Percentiles rank a stretch among this genome's conserved stretches.
These are phyloP conservation scores for Fusarium globosum DNA, from an alignment of 2,329 filamentous ascomycete genomes.

Conservation along the genomic window DNA sequence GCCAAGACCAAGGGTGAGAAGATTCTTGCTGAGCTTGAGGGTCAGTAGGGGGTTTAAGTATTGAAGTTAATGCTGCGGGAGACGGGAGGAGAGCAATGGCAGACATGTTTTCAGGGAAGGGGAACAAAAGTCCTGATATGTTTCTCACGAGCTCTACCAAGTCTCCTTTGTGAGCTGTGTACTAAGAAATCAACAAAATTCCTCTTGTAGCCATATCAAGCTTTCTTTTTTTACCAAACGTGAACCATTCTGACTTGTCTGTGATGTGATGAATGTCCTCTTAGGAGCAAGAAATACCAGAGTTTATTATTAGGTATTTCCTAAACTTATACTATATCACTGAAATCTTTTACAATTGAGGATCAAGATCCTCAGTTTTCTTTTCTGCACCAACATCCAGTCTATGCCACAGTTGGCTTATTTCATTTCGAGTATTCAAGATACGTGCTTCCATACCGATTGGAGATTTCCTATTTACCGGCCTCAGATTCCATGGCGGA, in stretches of 20 bases:
- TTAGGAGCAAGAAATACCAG: neutral
- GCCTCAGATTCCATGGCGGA: too few species aligned
- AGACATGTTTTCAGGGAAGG: conserved; percentile 69
- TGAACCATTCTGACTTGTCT: conserved; percentile 8
- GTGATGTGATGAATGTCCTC: neutral
- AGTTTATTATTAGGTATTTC: neutral
- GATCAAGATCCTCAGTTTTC: neutral
- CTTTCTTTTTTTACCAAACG: conserved; percentile 38
- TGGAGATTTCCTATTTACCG: too few species aligned
- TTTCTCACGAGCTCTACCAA: conserved; percentile 66
- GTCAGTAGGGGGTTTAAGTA: conserved; percentile 58
- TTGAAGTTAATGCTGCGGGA: conserved; percentile 51
- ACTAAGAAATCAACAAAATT: conserved; percentile 66
- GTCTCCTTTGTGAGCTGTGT: conserved; percentile 72
- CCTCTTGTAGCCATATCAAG: conserved; percentile 54
- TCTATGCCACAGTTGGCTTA: neutral
- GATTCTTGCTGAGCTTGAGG: conserved; percentile 96
- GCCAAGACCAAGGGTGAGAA: conserved; percentile 98
- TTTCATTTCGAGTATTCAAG: neutral
- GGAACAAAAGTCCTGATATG: conserved; percentile 61
- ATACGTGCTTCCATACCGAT: too few species aligned
- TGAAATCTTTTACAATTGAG: neutral
- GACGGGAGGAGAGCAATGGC: conserved; percentile 46
- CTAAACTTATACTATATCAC: neutral
- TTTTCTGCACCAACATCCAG: neutral